Base-by-base conservation (phyloP, 805 yeast genomes). In the Metschnikowia gruessii region DNA sequence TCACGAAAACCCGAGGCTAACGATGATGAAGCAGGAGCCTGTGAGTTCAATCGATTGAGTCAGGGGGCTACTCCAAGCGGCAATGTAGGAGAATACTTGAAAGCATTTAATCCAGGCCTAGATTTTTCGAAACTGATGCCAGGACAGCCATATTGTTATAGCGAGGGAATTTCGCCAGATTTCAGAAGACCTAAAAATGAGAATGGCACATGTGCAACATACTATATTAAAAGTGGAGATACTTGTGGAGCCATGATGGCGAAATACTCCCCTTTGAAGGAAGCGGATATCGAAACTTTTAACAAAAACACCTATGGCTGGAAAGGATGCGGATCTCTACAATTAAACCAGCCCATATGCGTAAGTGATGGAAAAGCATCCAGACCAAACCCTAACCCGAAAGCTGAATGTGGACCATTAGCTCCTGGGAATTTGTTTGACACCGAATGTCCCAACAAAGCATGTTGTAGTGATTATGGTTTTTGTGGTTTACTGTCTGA, bases 381-480 rank as follows among this genome's bases (percentile, higher is more conserved):
- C 6, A 36, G 19, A 13, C 38, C 38, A 4, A 13, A 3, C 13
- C 18, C 38, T 19, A 36, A 36, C 13, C 15, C 26, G 8, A 36
- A 36, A 6, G 26, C 38, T 6, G 38, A 36, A 17, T 36, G 38
- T n/a, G 38, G 38, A 3, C 38, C 38, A 4, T 22, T 36, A 13
- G 38, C 29, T 2, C 29, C 29, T 4, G 38, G 38, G 4, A 17
- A 36, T 21, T 22, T 22, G 29, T 36, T 21, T 24, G 17, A 36
- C 19, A 36, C 19, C 13, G 38, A 36, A 10, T 36, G 38, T 36
- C 29, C 38, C 16, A 36, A 36, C 21, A 36, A 36, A 36, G 38
- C 29, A 13, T 36, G 38, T 17, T 36, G 38, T 15, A 36, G 29
- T 36, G 38, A 36, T 11, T 7, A 21, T 21, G 38, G 38, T 6